Evolutionary conservation across 225 moss, liverwort and hornwort genomes (phyloP).

Genomic region (Pseudisothecium myosuroides): DNA sequence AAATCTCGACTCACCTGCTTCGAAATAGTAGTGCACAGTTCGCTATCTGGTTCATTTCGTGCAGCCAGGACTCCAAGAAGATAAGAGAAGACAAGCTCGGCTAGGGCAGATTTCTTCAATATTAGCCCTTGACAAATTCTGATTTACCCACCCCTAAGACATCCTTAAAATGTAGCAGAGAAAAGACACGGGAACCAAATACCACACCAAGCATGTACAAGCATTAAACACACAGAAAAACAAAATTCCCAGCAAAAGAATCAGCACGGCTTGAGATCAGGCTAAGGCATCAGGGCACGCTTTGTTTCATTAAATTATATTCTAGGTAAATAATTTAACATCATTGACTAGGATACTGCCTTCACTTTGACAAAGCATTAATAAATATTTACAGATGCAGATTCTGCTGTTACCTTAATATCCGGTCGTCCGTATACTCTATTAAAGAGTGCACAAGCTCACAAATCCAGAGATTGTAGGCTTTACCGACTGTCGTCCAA

Average conservation of each 20-base stretch:
- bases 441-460: slow-evolving; percentile 68
- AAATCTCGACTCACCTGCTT: slow-evolving; percentile 36
- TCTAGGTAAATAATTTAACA: background rate
- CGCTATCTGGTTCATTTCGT: slow-evolving; percentile 37
- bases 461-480: slow-evolving; percentile 75
- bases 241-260: background rate
- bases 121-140: slow-evolving; percentile 84
- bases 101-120: slow-evolving; percentile 58
- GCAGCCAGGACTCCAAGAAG: slow-evolving; percentile 66
- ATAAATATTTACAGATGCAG: background rate
- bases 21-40: slow-evolving; percentile 58
- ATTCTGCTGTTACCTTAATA: slow-evolving; percentile 56
- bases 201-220: background rate
- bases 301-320: background rate
- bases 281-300: background rate
- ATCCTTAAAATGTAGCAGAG: background rate
- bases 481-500: slow-evolving; percentile 69
- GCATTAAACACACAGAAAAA: background rate
- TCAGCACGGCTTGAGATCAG: background rate
- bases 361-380: background rate
- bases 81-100: slow-evolving; percentile 81
- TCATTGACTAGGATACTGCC: background rate
- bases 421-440: slow-evolving; percentile 55
- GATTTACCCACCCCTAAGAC: background rate
- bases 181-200: background rate